Percentiles rank a stretch among this genome's conserved stretches.
phyloP scores from a whole-genome alignment of 164 flowering plant genomes.

The Dillenia turbinata region DNA sequence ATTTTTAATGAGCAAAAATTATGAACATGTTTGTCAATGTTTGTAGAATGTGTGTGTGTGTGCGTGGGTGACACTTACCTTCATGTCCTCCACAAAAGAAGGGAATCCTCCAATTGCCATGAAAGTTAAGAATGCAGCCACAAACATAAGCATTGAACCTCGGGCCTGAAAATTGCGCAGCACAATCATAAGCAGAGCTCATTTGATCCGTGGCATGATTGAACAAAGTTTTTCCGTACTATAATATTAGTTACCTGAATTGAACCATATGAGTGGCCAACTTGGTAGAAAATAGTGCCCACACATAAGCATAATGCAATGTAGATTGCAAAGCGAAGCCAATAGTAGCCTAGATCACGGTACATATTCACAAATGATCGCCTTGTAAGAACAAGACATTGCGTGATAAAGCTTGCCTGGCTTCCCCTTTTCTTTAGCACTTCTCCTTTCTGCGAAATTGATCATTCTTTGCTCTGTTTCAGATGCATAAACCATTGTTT shows the following conservation, averaged over 20 bases:
- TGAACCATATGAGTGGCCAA: slow-evolving; percentile 31
- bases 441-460: slow-evolving; percentile 12
- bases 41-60: not conserved
- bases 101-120: slow-evolving; percentile 61
- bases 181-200: not conserved
- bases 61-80: slow-evolving; percentile 17
- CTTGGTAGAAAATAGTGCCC: slow-evolving; percentile 43
- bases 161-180: slow-evolving; percentile 25
- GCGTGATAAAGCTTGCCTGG: slow-evolving; percentile 36
- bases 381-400: slow-evolving; percentile 34
- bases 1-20: not conserved
- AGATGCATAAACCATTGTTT: no score
- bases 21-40: not conserved
- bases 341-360: slow-evolving; percentile 64
- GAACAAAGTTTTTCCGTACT: no score
- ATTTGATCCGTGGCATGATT: no score
- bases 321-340: slow-evolving; percentile 48
- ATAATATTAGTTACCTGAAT: slow-evolving; percentile 28
- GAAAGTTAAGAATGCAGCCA: slow-evolving; percentile 37
- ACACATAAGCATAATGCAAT: slow-evolving; percentile 27
- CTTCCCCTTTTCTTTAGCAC: slow-evolving; percentile 16
- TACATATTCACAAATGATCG: slow-evolving; percentile 58
- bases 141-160: slow-evolving; percentile 38
- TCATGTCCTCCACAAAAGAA: slow-evolving; percentile 56
- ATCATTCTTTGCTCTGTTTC: no score